phyloP scores from a whole-genome alignment of 164 flowering plant species.

The Euptelea pleiosperma region DNA sequence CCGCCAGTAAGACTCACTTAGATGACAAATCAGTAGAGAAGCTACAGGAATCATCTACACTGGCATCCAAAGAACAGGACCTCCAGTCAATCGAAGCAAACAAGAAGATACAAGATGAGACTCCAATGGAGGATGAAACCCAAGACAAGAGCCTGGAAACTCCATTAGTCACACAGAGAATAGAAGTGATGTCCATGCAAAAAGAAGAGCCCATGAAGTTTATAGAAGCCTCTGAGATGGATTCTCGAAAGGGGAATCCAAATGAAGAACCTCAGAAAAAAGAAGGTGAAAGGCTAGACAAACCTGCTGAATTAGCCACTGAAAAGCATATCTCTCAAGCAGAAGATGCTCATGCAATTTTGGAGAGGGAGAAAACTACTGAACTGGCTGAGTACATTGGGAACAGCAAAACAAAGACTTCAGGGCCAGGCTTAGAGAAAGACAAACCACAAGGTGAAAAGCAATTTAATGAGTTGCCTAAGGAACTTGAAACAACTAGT shows the following conservation, averaged over 20 bases:
- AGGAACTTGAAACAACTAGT: conserved; percentile 7
- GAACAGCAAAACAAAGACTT: neutral
- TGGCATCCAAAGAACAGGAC: conserved; percentile 4
- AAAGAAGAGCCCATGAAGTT: conserved; percentile 4
- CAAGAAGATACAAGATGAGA: conserved; percentile 3
- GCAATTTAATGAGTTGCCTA: neutral
- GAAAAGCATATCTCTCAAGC: neutral
- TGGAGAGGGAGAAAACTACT: neutral
- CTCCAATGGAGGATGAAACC: conserved; percentile 3
- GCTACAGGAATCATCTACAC: conserved; percentile 7
- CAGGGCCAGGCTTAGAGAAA: conserved; percentile 2
- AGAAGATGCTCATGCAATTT: neutral
- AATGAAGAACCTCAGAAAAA: neutral
- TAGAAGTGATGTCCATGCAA: conserved; percentile 9
- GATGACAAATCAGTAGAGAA: conserved; percentile 9
- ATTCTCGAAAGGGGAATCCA: neutral
- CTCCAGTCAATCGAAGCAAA: conserved; percentile 4
- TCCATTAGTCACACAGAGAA: neutral
- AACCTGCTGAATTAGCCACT: neutral
- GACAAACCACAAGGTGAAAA: conserved; percentile 9
- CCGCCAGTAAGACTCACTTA: neutral
- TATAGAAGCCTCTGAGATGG: conserved; percentile 2
- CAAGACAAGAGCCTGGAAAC: conserved; percentile 9
- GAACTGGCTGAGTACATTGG: neutral
- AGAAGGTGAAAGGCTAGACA: neutral